Evolutionary conservation across 306 rosid species (phyloP).

Genomic region (Lathyrus tuberosus): DNA sequence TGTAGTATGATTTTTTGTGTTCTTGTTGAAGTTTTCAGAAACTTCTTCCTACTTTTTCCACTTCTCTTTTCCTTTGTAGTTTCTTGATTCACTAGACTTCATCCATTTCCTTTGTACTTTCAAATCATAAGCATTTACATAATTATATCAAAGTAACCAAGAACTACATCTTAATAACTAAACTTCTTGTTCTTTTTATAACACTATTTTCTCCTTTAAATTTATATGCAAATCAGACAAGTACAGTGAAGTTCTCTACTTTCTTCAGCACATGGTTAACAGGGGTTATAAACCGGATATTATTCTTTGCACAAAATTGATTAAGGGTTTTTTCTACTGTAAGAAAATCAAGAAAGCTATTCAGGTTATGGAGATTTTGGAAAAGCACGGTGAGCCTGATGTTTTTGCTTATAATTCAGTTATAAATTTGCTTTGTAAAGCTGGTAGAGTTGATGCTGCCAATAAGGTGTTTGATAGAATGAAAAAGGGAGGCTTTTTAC

Average conservation of each 20-base stretch:
- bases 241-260: constrained; percentile 68
- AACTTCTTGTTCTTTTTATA: too few relatives aligned
- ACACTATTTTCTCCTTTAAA: too few relatives aligned
- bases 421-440: constrained; percentile 66
- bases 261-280: constrained; percentile 67
- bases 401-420: constrained; percentile 77
- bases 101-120: too few relatives aligned
- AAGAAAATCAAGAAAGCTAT: constrained; percentile 70
- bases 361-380: constrained; percentile 74
- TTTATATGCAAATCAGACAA: constrained; percentile 72
- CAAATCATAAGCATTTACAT: too few relatives aligned
- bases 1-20: too few relatives aligned
- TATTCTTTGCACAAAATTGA: constrained; percentile 66
- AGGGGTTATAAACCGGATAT: constrained; percentile 73
- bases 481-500: constrained; percentile 65
- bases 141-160: too few relatives aligned
- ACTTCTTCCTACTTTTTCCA: too few relatives aligned
- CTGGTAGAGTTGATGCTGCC: constrained; percentile 61
- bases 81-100: too few relatives aligned
- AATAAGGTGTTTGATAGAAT: constrained; percentile 67
- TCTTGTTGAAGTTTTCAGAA: too few relatives aligned
- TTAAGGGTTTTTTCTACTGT: constrained; percentile 70
- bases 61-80: too few relatives aligned
- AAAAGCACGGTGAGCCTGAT: constrained; percentile 78
- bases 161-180: too few relatives aligned